A percentile compares a stretch with the other conserved stretches of the same genome.
These are phyloP conservation scores for Nepenthes mirabilis DNA, from an alignment of 148 eudicot genomes.

Conservation along the genomic window DNA sequence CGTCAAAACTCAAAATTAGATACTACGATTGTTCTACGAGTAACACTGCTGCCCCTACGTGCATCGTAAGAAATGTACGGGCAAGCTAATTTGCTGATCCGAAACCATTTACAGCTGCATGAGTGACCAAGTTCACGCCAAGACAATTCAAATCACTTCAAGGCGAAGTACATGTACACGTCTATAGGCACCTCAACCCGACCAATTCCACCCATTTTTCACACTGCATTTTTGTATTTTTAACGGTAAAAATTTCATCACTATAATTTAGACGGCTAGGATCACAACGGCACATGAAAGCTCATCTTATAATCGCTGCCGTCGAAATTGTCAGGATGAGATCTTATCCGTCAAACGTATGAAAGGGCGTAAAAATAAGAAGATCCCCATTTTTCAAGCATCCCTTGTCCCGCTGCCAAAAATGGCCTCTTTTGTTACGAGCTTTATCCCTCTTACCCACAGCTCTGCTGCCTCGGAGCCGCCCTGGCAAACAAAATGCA, in stretches of 20 bases:
- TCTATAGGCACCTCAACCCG: too few relatives aligned
- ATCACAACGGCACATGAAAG: too few relatives aligned
- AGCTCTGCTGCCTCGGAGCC: slow-evolving; percentile 46
- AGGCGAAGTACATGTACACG: background rate
- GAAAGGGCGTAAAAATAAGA: too few relatives aligned
- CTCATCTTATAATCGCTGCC: too few relatives aligned
- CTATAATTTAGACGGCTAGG: too few relatives aligned
- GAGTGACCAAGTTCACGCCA: background rate
- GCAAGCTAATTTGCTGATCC: background rate
- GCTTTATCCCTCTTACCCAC: slow-evolving; percentile 66
- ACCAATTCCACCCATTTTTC: background rate
- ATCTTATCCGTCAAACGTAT: too few relatives aligned
- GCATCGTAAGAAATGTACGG: too few relatives aligned
- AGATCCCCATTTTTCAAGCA: background rate
- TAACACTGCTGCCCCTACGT: too few relatives aligned
- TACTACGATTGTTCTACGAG: too few relatives aligned
- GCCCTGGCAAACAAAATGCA: slow-evolving; percentile 57
- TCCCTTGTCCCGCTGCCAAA: slow-evolving; percentile 18
- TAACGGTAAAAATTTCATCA: too few relatives aligned
- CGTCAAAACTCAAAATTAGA: too few relatives aligned
- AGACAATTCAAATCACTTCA: background rate
- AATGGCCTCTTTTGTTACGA: slow-evolving; percentile 55
- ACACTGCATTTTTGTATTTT: background rate
- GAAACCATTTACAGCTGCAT: background rate
- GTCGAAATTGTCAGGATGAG: too few relatives aligned